Evolutionary conservation across 768 basidiomycete genomes (phyloP).

Genomic region (Hirschioporus abietinus): DNA sequence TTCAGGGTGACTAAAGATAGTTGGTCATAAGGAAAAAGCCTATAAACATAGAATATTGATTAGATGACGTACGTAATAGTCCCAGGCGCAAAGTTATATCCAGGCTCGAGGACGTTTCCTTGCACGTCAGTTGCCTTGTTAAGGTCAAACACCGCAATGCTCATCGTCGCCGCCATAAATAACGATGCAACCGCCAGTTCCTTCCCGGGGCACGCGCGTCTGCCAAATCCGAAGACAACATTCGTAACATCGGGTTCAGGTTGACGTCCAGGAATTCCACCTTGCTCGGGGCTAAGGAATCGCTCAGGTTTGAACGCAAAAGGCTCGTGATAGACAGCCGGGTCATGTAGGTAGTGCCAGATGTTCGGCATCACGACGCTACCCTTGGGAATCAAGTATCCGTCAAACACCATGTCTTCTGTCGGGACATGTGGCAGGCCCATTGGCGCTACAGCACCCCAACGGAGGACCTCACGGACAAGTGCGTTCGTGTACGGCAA

Average conservation of each 20-base stretch:
- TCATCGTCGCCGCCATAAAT: not conserved
- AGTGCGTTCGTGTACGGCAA: conserved; percentile 1
- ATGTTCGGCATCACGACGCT: conserved; percentile 2
- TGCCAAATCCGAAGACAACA: conserved; percentile 11
- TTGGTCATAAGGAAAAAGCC: not conserved
- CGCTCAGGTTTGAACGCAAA: conserved; percentile 23
- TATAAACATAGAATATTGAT: not conserved
- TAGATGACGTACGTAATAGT: not conserved
- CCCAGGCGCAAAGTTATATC: not conserved
- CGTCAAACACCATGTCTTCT: conserved; percentile 16
- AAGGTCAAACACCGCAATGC: not conserved
- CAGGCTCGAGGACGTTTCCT: not conserved
- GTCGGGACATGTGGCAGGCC: conserved; percentile 11
- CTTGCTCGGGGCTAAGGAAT: conserved; percentile 12
- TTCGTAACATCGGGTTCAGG: not conserved
- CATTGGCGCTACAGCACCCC: conserved; percentile 11
- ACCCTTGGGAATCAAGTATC: conserved; percentile 16
- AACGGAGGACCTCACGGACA: conserved; percentile 3
- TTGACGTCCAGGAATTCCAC: not conserved
- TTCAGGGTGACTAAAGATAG: not conserved
- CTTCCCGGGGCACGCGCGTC: conserved; percentile 1
- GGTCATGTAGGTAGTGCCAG: conserved; percentile 27
- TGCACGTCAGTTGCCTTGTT: not conserved
- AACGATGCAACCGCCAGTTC: not conserved
- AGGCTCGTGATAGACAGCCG: conserved; percentile 22